Conservation (phyloP, 148 eudicot genomes). For the Rhododendron henanense region DNA sequence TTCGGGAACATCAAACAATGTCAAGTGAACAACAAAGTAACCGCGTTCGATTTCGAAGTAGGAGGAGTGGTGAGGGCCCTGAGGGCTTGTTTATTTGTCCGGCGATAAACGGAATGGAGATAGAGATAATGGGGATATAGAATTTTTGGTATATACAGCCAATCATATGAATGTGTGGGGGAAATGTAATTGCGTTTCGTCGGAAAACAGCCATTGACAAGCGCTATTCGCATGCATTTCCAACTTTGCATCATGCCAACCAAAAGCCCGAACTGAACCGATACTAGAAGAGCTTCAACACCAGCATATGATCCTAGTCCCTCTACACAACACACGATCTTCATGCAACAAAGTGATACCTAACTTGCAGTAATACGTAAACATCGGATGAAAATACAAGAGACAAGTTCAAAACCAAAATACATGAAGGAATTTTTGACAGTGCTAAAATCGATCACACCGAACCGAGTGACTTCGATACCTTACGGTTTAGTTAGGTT, state of each 20-base stretch:
- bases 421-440: not conserved
- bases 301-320: not conserved
- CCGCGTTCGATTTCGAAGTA: not conserved
- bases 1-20: not conserved
- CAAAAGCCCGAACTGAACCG: too few species aligned
- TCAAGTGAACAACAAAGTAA: not conserved
- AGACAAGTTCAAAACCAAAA: not conserved
- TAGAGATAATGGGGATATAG: too few species aligned
- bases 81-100: not conserved
- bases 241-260: too few species aligned
- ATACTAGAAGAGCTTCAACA: too few species aligned
- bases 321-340: not conserved
- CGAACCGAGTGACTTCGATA: not conserved
- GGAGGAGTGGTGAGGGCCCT: not conserved
- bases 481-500: not conserved
- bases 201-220: too few species aligned
- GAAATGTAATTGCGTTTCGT: too few species aligned
- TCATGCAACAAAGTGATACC: not conserved
- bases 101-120: not conserved
- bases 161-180: too few species aligned
- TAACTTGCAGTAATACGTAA: not conserved
- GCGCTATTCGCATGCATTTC: too few species aligned
- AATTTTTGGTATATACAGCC: too few species aligned
- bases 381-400: not conserved
- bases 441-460: not conserved